phyloP scores from a whole-genome alignment of 2,329 filamentous ascomycete genomes.

The Pestalotiopsis sp. region DNA sequence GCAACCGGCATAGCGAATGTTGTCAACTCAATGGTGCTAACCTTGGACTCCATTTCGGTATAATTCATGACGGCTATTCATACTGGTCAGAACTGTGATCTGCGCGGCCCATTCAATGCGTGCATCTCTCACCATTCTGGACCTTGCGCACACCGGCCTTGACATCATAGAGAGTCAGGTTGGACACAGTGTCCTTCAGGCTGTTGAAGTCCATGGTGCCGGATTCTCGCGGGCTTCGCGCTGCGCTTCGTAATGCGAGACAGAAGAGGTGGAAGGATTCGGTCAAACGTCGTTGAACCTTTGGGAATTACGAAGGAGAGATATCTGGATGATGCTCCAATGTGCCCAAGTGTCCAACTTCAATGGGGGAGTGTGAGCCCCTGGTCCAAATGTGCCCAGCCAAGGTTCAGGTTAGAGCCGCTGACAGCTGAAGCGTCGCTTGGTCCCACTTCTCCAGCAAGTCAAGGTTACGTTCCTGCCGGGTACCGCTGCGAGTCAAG shows the following conservation, averaged over 20 bases:
- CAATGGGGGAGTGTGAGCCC: not conserved
- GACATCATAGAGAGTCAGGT: conserved; percentile 91
- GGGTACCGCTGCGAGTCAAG: not conserved
- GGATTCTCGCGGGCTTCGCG: not conserved
- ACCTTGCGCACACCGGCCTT: conserved; percentile 95
- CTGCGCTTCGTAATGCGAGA: not conserved
- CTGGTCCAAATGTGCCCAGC: not conserved
- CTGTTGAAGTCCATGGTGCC: conserved; percentile 80
- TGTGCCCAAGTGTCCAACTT: not conserved
- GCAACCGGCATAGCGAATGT: not conserved
- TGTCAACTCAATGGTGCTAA: conserved; percentile 27
- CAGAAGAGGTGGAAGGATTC: not conserved
- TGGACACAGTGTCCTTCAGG: conserved; percentile 84
- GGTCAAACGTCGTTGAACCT: not conserved
- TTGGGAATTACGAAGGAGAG: not conserved
- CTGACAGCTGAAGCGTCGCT: not conserved
- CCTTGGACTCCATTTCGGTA: conserved; percentile 85
- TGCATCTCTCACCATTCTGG: conserved; percentile 77
- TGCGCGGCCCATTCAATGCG: not conserved
- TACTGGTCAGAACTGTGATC: not conserved
- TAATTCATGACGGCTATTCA: conserved; percentile 90
- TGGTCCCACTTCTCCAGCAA: not conserved
- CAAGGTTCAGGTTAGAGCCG: not conserved
- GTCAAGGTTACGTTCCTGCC: not conserved
- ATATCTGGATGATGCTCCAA: not conserved